Base-by-base conservation (phyloP, 352 stramenopile genomes). In the Saprolegnia parasitica region DNA sequence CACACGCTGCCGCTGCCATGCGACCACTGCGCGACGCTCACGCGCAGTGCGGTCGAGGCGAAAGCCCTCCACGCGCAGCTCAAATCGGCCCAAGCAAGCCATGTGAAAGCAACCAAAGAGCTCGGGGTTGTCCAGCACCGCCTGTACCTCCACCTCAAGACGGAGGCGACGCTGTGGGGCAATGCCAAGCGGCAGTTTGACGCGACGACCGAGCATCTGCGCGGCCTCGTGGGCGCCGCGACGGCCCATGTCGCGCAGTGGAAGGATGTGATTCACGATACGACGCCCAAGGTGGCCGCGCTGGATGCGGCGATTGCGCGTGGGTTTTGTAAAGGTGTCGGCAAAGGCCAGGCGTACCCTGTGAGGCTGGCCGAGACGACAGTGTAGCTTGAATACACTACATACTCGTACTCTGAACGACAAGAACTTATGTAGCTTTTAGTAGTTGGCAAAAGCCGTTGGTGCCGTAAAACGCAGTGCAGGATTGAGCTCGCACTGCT, bases 1-100 rank as follows among this genome's bases (percentile, higher is more conserved):
- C 82, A 90, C 73, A 90, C 81, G 0, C 73, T 92, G 4, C 78
- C 81, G 0, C 18, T 87, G 5, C 82, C 76, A 3, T 92, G 84
- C 39, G 18, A 76, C 20, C 84, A 93, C 72, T 93, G 84, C 37
- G 63, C 60, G 15, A 81, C 86, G 32, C 71, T 80, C 15, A 68
- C 73, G 10, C 60, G 73, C 32, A 65, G 76, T 0, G 76, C 75
- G 21, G 21, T 76, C 9, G 40, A 76, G 20, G 52, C 76, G 10
- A 71, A 67, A 0, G 46, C 71, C 5, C 71, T 81, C n/a, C 26
- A 72, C 35, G 62, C 50, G 16, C 20, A 61, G 0, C 71, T 82
- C 39, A 60, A 73, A 1, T 21, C 55, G 1, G 55, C 88, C 1
- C 72, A 79, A 32, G 72, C 76, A n/a, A 75, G 84, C n/a, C 32